phyloP scores from a whole-genome alignment of 306 rosid species.

The Prunus davidiana region DNA sequence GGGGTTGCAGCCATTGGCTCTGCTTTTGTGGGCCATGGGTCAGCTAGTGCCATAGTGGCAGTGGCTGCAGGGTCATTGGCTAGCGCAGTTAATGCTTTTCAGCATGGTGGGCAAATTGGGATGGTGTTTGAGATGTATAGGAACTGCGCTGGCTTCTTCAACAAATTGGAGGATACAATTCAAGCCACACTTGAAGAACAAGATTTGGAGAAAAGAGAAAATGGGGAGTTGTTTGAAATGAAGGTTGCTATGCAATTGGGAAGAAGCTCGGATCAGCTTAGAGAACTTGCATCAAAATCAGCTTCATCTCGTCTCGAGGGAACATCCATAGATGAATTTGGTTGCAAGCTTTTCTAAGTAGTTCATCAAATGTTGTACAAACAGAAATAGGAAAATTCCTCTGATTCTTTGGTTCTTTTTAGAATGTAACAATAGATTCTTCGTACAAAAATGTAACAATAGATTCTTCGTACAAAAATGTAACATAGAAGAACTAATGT shows the following conservation, averaged over 20 bases:
- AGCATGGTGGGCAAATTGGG: constrained; percentile 72
- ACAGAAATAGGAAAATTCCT: neutral
- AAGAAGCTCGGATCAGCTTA: constrained; percentile 55
- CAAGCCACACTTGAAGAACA: constrained; percentile 44
- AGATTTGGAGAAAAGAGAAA: constrained; percentile 58
- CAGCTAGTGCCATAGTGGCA: constrained; percentile 30
- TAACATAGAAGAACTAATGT: neutral
- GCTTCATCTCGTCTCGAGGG: constrained; percentile 39
- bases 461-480: constrained; percentile 1
- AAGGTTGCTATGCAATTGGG: constrained; percentile 64
- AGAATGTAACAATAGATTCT: neutral
- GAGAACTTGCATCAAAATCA: constrained; percentile 49
- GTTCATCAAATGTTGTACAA: constrained; percentile 1
- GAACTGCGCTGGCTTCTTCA: constrained; percentile 49
- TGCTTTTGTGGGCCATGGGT: constrained; percentile 37
- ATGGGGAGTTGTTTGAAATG: constrained; percentile 55
- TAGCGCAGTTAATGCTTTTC: constrained; percentile 42
- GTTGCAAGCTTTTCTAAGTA: constrained; percentile 54
- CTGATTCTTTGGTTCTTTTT: constrained; percentile 7
- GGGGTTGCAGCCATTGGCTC: constrained; percentile 65
- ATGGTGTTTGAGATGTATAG: constrained; percentile 77
- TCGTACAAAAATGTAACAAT: neutral
- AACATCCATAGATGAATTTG: constrained; percentile 52
- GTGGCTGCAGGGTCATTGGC: constrained; percentile 58
- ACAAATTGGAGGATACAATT: constrained; percentile 38